phyloP scores from a whole-genome alignment of 306 rosid genomes.

The Castanospermum australe region DNA sequence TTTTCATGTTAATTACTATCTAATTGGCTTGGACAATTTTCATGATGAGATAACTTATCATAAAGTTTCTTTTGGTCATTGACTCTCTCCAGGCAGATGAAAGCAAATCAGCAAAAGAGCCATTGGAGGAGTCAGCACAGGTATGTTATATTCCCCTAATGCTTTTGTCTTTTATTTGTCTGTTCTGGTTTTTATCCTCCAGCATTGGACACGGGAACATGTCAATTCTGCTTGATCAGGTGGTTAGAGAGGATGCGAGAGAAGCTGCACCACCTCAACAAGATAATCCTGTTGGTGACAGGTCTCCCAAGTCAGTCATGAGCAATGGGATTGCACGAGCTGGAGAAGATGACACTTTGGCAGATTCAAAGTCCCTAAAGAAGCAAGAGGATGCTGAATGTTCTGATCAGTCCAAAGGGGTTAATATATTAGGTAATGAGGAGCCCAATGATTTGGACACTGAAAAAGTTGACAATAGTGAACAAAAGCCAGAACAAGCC shows the following conservation, averaged over 20 bases:
- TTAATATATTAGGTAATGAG: conserved; percentile 33
- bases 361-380: conserved; percentile 42
- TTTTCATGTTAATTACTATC: conserved; percentile 1
- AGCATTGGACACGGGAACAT: not conserved
- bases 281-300: conserved; percentile 41
- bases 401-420: conserved; percentile 40
- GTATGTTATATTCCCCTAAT: conserved; percentile 20
- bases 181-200: not conserved
- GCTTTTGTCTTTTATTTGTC: not conserved
- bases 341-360: conserved; percentile 48
- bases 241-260: conserved; percentile 35
- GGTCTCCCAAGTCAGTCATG: conserved; percentile 48
- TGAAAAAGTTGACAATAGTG: conserved; percentile 38
- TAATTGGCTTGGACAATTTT: not conserved
- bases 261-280: conserved; percentile 42
- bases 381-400: conserved; percentile 46
- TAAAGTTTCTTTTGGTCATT: not conserved
- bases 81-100: conserved; percentile 50
- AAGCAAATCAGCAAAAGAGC: conserved; percentile 45
- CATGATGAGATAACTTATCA: not conserved
- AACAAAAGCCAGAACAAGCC: conserved; percentile 36
- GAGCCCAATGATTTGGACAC: conserved; percentile 47
- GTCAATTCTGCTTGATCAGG: conserved; percentile 43
- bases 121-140: conserved; percentile 53
- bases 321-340: conserved; percentile 60